These are phyloP conservation scores for Talaromyces marneffei DNA, from an alignment of 2,329 filamentous ascomycete species.

Conservation along the genomic window DNA sequence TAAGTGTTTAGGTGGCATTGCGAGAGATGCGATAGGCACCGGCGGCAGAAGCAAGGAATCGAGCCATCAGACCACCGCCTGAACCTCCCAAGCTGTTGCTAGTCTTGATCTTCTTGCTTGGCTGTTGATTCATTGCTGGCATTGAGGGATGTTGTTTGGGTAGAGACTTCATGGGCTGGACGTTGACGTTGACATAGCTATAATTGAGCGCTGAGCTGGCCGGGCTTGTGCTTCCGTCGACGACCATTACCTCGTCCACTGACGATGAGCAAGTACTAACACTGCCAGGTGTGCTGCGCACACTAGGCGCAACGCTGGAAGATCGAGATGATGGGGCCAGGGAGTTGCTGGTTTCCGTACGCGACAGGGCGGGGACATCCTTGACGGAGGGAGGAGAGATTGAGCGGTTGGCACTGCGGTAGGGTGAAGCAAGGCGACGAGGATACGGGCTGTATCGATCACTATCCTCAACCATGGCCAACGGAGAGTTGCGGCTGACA, in stretches of 20 bases:
- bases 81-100: slow-evolving; percentile 20
- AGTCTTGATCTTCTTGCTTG: slow-evolving; percentile 39
- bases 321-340: slow-evolving; percentile 36
- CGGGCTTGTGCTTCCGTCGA: slow-evolving; percentile 31
- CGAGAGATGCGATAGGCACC: slow-evolving; percentile 36
- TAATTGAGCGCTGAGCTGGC: slow-evolving; percentile 26
- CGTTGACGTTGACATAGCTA: slow-evolving; percentile 30
- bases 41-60: slow-evolving; percentile 40
- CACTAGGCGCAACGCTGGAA: slow-evolving; percentile 40
- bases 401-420: slow-evolving; percentile 30
- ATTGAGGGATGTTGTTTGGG: slow-evolving; percentile 24
- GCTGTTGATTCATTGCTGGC: slow-evolving; percentile 26
- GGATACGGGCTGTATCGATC: slow-evolving; percentile 36
- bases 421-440: slow-evolving; percentile 30
- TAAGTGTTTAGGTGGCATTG: slow-evolving; percentile 17
- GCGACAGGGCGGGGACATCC: slow-evolving; percentile 40
- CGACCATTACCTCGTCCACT: slow-evolving; percentile 31
- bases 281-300: slow-evolving; percentile 40
- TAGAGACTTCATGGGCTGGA: slow-evolving; percentile 23
- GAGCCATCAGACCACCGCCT: slow-evolving; percentile 37
- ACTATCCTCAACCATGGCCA: slow-evolving; percentile 25
- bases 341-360: slow-evolving; percentile 36
- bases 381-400: slow-evolving; percentile 41
- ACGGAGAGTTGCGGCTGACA: slow-evolving; percentile 27
- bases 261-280: slow-evolving; percentile 35